Conservation (phyloP, 441 rosid species). For the Erodium trifolium region DNA sequence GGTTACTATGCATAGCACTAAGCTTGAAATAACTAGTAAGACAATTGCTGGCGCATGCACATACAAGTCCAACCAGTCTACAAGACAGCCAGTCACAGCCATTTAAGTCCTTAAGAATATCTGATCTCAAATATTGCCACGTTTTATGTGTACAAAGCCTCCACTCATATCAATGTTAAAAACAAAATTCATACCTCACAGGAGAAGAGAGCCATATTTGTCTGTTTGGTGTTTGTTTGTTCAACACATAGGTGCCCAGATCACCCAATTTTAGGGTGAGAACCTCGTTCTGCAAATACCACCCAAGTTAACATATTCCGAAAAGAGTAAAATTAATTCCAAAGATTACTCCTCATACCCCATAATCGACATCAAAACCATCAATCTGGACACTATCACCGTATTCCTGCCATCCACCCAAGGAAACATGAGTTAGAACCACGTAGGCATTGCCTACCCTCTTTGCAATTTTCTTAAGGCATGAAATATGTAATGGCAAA, state of each 20-base stretch:
- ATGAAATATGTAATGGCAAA: neutral
- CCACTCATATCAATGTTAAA: neutral
- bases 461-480: no score
- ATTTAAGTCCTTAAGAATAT: no score
- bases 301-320: neutral
- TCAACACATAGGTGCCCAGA: neutral
- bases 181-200: neutral
- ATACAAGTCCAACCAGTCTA: no score
- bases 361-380: conserved; percentile 88
- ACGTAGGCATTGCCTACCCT: neutral
- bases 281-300: conserved; percentile 1
- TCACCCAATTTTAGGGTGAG: neutral
- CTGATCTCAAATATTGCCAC: no score
- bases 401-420: conserved; percentile 47
- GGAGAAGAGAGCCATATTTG: conserved; percentile 1
- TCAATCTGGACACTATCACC: conserved; percentile 66
- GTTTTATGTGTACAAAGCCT: neutral
- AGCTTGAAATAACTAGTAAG: no score
- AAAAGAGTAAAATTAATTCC: neutral
- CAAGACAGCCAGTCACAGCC: no score
- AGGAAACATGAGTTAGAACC: neutral
- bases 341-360: conserved; percentile 39
- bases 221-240: conserved; percentile 3
- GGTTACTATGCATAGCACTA: no score
- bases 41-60: no score